Evolutionary conservation across 352 stramenopile species (phyloP), one percentile per base, ranked within the genome.

Genomic region (Phytophthora lateralis): DNA sequence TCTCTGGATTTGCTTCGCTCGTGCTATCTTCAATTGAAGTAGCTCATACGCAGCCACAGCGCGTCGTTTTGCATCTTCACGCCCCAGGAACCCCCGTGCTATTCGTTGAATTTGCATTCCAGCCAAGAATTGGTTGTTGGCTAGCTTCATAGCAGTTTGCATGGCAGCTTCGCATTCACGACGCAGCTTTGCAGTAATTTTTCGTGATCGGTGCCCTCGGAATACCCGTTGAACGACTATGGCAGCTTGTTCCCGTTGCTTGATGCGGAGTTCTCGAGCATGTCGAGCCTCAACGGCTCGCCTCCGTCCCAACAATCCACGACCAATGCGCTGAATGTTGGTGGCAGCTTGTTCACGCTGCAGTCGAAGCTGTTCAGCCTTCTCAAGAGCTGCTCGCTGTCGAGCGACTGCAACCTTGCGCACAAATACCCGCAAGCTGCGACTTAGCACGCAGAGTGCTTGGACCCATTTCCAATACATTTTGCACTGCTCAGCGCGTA

Each of bases 1-100:
- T 45, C 70, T 53, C 45, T 94, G 85, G 56, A 94, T 81, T 18
- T 64, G 51, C 20, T 50, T 46, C 0, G 78, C 78, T 24, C 70
- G 66, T 7, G 17, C 24, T 2, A 78, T 55, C 1, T 71, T 74
- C 35, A 71, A 46, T 26, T 60, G 30, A 10, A 51, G 54, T 4
- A 72, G 44, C 29, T 75, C 54, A 3, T 64, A 60, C 1, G 75
- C 55, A 18, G 65, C 58, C 8, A 59, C 29, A 6, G 45, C 56
- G 14, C 69, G 63, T 0, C 55, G 45, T 8, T 60, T 62, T 20
- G 60, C 52, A 6, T 54, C 35, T 12, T 60, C 53, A 11, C 82
- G 82, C 2, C 78, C 79, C 10, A 83, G 30, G 34, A 77, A 78
- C 0, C 85, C 85, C 5, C 76, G 55, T 9, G 51, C 50, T 20